Percentiles rank a stretch among this genome's conserved stretches.
Conservation (phyloP, 2,329 filamentous ascomycete species). For the Davidsoniella neocaledoniae region DNA sequence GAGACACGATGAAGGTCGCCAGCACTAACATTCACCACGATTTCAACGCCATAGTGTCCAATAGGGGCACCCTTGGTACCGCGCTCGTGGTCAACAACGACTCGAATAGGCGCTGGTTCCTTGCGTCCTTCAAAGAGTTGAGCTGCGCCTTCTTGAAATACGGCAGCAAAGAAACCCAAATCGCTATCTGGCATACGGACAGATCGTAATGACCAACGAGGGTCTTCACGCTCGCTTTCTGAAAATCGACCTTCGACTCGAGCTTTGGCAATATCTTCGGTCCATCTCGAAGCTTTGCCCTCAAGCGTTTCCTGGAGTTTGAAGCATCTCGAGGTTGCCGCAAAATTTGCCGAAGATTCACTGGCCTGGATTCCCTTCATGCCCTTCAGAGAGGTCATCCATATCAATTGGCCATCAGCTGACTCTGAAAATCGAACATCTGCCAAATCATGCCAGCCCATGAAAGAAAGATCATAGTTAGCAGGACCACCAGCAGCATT, state of each 20-base stretch:
- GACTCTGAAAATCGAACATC: slow-evolving; percentile 61
- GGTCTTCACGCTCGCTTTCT: slow-evolving; percentile 65
- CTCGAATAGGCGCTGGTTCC: slow-evolving; percentile 50
- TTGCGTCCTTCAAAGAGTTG: slow-evolving; percentile 46
- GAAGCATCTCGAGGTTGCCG: slow-evolving; percentile 45
- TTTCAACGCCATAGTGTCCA: slow-evolving; percentile 53
- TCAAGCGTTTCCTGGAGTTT: slow-evolving; percentile 61
- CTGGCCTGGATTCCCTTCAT: slow-evolving; percentile 31
- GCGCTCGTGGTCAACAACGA: slow-evolving; percentile 55
- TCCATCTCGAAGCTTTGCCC: slow-evolving; percentile 56
- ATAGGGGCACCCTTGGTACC: slow-evolving; percentile 49
- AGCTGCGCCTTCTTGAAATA: slow-evolving; percentile 54
- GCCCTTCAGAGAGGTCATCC: slow-evolving; percentile 48
- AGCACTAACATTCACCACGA: slow-evolving; percentile 44
- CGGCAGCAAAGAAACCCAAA: slow-evolving; percentile 44
- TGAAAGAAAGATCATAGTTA: slow-evolving; percentile 56
- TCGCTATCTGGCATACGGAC: slow-evolving; percentile 44
- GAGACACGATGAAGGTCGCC: slow-evolving; percentile 34
- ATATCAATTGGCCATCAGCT: slow-evolving; percentile 44
- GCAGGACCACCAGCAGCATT: slow-evolving; percentile 44
- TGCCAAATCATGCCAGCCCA: slow-evolving; percentile 51
- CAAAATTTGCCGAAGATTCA: neutral
- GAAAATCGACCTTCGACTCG: slow-evolving; percentile 71
- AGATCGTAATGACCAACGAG: slow-evolving; percentile 64
- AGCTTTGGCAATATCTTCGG: slow-evolving; percentile 76